Evolutionary conservation across 2,329 filamentous ascomycete genomes (phyloP), one percentile per base, ranked within the genome.

Genomic region (Sclerotinia trifoliorum): DNA sequence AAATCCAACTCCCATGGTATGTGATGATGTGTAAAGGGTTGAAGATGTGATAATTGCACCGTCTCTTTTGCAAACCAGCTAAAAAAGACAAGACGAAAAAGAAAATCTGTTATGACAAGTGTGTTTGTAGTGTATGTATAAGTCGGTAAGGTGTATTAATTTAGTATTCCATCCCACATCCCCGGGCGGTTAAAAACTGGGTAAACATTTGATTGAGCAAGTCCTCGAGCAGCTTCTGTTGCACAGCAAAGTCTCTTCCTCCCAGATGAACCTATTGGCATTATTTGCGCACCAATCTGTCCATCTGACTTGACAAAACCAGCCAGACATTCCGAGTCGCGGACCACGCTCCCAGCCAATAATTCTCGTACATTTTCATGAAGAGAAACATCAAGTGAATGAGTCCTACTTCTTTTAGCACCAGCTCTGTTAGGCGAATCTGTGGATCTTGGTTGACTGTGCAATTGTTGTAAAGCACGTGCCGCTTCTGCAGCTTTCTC

Each of bases 211-310:
- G 81, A 78, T 70, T 83, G 80, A 70, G 80, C 79, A 74, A 83
- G 83, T 52, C 80, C 78, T 69, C 79, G 81, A 26, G 81, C 80
- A 66, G 83, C 85, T 77, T 90, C 87, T 19, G 85, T 81, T 56
- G 87, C 85, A 79, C 87, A 90, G 80, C 89, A 90, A 49, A 90
- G 82, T 73, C 89, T 85, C 80, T 91, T 91, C 70, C 85, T 81
- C 72, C 84, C 82, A 54, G 73, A 64, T 2, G 74, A 74, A 51
- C 71, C 82, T 82, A 57, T 82, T 79, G 44, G 84, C 74, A 74
- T 81, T 67, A 80, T 80, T 67, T 78, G 81, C 68, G 78, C 77
- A 69, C 79, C 78, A 42, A 81, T 74, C 78, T 82, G 78, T 73
- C 77, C 68, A 73, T 78, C 69, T 73, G 75, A 77, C 70, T 78